Conservation (phyloP, 352 stramenopile genomes). For the Saprolegnia parasitica region DNA sequence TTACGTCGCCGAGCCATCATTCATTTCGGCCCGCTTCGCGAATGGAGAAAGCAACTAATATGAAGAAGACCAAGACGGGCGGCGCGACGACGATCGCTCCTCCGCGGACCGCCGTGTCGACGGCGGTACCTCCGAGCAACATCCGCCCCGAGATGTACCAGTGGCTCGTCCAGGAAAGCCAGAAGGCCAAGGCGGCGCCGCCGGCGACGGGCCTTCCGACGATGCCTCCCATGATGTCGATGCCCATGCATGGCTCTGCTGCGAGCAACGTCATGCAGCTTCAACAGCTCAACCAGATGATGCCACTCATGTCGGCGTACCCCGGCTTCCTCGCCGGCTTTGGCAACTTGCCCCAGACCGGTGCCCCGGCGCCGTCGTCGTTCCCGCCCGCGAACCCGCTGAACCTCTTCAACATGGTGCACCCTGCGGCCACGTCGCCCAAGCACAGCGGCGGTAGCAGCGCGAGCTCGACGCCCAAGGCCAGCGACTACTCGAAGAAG, state of each 20-base stretch:
- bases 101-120: not conserved
- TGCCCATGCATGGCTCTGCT: not conserved
- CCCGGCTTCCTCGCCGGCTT: slow-evolving; percentile 18
- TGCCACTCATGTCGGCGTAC: slow-evolving; percentile 21
- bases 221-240: slow-evolving; percentile 7
- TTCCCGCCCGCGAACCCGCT: not conserved
- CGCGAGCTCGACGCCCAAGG: not conserved
- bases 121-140: not conserved
- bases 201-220: not conserved
- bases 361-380: not conserved
- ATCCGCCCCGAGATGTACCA: slow-evolving; percentile 26
- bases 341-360: not conserved
- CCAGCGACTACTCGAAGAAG: not conserved
- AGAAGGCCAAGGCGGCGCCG: slow-evolving; percentile 1
- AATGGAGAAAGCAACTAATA: slow-evolving; percentile 18
- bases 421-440: not conserved
- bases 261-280: slow-evolving; percentile 2
- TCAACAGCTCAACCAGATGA: slow-evolving; percentile 24
- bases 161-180: slow-evolving; percentile 19
- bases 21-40: not conserved
- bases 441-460: not conserved
- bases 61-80: slow-evolving; percentile 7
- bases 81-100: not conserved
- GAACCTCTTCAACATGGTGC: slow-evolving; percentile 21
- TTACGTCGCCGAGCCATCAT: slow-evolving; percentile 1